Percentiles rank a stretch among this genome's conserved stretches.
Conservation (phyloP, 805 yeast genomes). For the Pichia heedii region DNA sequence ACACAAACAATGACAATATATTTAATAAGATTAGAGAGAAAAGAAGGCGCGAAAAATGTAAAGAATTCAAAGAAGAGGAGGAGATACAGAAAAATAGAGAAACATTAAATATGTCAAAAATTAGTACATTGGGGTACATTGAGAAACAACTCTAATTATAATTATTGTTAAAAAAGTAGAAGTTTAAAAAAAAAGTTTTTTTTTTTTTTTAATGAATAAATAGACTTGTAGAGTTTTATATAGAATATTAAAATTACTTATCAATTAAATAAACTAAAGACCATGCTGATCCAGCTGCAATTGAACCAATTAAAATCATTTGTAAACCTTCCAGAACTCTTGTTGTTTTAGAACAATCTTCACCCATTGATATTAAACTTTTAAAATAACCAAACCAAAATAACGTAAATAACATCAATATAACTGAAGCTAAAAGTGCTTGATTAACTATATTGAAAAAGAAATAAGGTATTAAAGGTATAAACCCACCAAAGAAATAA, state of each 20-base stretch:
- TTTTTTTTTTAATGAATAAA: no score
- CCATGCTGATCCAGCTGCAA: conserved; percentile 98
- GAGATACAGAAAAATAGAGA: no score
- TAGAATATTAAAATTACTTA: not conserved
- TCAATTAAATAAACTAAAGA: conserved; percentile 75
- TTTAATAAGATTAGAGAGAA: no score
- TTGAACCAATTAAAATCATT: conserved; percentile 93
- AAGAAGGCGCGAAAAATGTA: no score
- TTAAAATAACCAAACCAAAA: conserved; percentile 82
- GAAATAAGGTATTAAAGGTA: conserved; percentile 87
- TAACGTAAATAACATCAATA: conserved; percentile 78
- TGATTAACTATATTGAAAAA: conserved; percentile 66
- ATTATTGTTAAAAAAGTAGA: no score
- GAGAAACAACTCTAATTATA: no score
- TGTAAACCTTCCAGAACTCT: conserved; percentile 74
- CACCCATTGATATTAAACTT: conserved; percentile 78
- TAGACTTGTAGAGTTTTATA: no score
- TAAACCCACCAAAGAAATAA: conserved; percentile 86
- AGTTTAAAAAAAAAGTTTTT: no score
- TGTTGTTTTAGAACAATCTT: conserved; percentile 50
- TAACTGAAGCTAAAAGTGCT: conserved; percentile 66
- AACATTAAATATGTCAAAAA: no score
- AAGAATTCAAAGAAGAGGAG: no score
- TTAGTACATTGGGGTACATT: no score
- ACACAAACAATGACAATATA: no score